Conservation (phyloP, 2,329 filamentous ascomycete genomes). For the Ceratocystis eucalypticola region DNA sequence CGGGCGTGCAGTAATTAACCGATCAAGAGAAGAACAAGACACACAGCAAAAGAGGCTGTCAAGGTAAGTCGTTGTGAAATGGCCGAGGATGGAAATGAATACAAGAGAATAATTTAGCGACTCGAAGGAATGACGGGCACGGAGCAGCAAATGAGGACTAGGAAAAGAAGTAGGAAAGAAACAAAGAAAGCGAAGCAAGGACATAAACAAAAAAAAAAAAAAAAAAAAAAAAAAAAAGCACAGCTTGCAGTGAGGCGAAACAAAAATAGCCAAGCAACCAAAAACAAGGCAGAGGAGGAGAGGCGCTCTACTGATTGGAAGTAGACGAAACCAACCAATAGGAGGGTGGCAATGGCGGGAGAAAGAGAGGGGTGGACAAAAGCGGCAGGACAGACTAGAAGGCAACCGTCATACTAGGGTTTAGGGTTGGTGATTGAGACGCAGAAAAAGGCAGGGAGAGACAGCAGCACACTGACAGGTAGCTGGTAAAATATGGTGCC, state of each 20-base stretch:
- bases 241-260: too few species aligned
- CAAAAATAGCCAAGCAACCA: slow-evolving; percentile 2
- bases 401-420: not conserved
- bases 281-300: not conserved
- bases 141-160: not conserved
- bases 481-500: not conserved
- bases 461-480: too few species aligned
- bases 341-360: not conserved
- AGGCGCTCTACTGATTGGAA: not conserved
- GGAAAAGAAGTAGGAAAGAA: too few species aligned
- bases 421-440: too few species aligned
- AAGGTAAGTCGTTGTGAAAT: too few species aligned
- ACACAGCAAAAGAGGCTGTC: not conserved
- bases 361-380: not conserved
- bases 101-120: not conserved
- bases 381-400: not conserved
- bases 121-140: not conserved
- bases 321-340: not conserved
- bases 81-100: too few species aligned
- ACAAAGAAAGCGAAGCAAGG: not conserved
- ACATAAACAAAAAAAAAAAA: not conserved
- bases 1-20: too few species aligned
- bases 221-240: not conserved
- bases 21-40: too few species aligned
- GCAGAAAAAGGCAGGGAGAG: not conserved